Base-by-base conservation (phyloP, 78 protist species). In the Carpediemonas membranifera region DNA sequence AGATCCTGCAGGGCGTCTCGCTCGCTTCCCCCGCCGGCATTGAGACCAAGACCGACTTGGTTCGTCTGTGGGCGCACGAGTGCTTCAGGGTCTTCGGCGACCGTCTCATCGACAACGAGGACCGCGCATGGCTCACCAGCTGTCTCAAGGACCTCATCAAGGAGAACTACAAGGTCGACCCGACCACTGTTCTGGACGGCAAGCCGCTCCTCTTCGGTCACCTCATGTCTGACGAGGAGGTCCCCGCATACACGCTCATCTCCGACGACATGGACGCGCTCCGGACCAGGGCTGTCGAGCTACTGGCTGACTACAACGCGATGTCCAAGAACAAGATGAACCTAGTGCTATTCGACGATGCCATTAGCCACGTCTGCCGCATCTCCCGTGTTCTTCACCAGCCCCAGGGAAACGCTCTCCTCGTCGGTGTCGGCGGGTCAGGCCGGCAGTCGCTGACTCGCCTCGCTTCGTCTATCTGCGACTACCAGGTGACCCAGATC, bases 341-440 rank as follows among this genome's bases (percentile, higher is more conserved):
- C 3, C 70, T 79, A 15, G 84, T 79, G 31, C 68, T 79, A 24
- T 79, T 79, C 72, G 28, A 31, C 15, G 47, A 41, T 27, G 73
- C 74, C 27, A 53, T 68, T 51, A 68, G 68, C 51, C 81, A 75
- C 56, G 54, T 75, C 27, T 30, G 54, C 43, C 76, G 81, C 16
- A 43, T 75, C n/a, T 37, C 35, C 31, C 71, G 80, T 19, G 47
- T 75, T 30, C 7, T 75, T 54, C 15, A 53, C 2, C 65, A 30
- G 52, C 82, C 86, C 11, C 36, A 79, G 1, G 92, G 92, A 2
- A 57, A 87, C 44, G 78, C 76, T 7, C 74, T 87, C 27, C 60
- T 84, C n/a, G 65, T 84, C 21, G 92, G 92, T 13, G 77, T 85
- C 13, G 89, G 87, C 1, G 92, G 92, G 3, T 47, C 70, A 3